Percentiles rank a stretch among this genome's conserved stretches.
phyloP scores from a whole-genome alignment of 768 basidiomycete genomes.

The Leccinum boreale region DNA sequence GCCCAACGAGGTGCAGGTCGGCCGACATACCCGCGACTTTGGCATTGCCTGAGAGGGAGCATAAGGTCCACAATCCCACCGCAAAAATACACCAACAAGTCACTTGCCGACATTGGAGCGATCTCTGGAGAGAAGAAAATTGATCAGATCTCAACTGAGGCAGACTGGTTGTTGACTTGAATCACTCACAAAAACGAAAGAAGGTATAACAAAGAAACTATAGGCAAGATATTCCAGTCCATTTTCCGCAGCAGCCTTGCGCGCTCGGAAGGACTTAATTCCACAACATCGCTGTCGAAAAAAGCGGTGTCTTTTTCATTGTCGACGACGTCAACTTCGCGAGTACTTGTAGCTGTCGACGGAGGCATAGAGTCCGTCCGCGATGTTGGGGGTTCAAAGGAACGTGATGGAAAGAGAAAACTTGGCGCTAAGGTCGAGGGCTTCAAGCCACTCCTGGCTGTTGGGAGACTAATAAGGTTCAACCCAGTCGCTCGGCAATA shows the following conservation, averaged over 20 bases:
- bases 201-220: slow-evolving; percentile 43
- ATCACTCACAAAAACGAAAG: slow-evolving; percentile 44
- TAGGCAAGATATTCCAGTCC: slow-evolving; percentile 43
- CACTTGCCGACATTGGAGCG: slow-evolving; percentile 43
- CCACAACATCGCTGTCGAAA: background rate
- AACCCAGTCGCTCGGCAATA: background rate
- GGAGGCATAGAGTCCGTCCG: slow-evolving; percentile 12
- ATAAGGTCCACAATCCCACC: background rate
- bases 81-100: background rate
- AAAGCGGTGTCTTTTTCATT: slow-evolving; percentile 11
- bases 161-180: background rate
- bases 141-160: background rate
- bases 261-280: slow-evolving; percentile 19
- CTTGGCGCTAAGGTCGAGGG: background rate
- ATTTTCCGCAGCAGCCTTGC: slow-evolving; percentile 38
- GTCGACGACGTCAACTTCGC: slow-evolving; percentile 2
- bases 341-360: slow-evolving; percentile 8
- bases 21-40: slow-evolving; percentile 43
- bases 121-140: slow-evolving; percentile 28
- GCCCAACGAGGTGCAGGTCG: slow-evolving; percentile 34
- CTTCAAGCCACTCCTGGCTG: background rate
- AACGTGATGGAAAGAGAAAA: background rate
- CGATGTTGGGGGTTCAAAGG: background rate
- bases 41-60: slow-evolving; percentile 34
- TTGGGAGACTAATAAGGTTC: background rate